Evolutionary conservation across 208 protist species (phyloP).

Genomic region (Wallacemonas sp.): DNA sequence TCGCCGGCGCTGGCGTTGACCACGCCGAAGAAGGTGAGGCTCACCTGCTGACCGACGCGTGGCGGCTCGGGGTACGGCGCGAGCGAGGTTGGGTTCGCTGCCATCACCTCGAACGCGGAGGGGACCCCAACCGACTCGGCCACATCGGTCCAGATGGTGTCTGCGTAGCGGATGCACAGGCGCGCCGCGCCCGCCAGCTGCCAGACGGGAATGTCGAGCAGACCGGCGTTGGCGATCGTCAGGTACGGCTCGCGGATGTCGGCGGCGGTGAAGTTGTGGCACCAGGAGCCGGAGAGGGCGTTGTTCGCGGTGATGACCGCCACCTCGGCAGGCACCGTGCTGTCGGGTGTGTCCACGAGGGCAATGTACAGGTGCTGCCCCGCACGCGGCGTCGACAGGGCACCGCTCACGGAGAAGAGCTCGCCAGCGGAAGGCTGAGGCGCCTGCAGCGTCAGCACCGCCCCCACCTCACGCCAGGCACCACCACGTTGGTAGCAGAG

Average conservation of each 20-base stretch:
- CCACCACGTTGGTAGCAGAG: slow-evolving; percentile 60
- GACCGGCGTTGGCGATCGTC: slow-evolving; percentile 26
- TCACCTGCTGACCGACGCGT: slow-evolving; percentile 88
- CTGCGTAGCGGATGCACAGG: slow-evolving; percentile 51
- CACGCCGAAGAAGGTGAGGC: slow-evolving; percentile 73
- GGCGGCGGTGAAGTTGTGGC: slow-evolving; percentile 76
- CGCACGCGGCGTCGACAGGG: slow-evolving; percentile 47
- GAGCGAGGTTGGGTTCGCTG: slow-evolving; percentile 68
- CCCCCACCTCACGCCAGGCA: slow-evolving; percentile 71
- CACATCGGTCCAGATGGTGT: slow-evolving; percentile 64
- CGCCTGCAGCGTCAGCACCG: slow-evolving; percentile 35
- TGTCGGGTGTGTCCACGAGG: slow-evolving; percentile 26
- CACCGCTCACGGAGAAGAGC: slow-evolving; percentile 27
- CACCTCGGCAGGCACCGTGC: slow-evolving; percentile 17
- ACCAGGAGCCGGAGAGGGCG: slow-evolving; percentile 66
- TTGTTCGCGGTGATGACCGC: slow-evolving; percentile 49
- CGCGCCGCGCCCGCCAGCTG: slow-evolving; percentile 47
- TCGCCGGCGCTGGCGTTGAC: slow-evolving; percentile 47
- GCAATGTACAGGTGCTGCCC: slow-evolving; percentile 73
- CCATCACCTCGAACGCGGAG: slow-evolving; percentile 35
- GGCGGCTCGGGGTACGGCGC: slow-evolving; percentile 52
- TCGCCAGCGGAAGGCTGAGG: slow-evolving; percentile 44
- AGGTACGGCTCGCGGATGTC: slow-evolving; percentile 66
- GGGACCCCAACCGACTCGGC: slow-evolving; percentile 35
- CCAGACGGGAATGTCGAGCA: slow-evolving; percentile 79